Evolutionary conservation across 208 protist species (phyloP).

Genomic region (Wallacemonas sp.): DNA sequence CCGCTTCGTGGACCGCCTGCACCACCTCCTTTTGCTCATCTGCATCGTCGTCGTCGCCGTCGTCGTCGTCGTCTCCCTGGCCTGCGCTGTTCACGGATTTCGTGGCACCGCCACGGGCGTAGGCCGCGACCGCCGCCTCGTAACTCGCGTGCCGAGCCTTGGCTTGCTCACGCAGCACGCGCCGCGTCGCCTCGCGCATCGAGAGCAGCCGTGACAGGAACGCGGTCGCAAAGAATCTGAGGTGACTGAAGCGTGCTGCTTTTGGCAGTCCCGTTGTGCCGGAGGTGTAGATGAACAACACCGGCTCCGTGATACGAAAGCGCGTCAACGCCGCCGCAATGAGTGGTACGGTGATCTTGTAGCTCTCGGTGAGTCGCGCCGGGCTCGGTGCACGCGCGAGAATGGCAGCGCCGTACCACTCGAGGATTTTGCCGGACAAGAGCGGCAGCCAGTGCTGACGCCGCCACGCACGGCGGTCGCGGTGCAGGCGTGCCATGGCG

Average conservation of each 20-base stretch:
- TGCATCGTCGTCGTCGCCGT: not conserved
- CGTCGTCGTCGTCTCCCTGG: not conserved
- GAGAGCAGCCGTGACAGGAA: slow-evolving; percentile 43
- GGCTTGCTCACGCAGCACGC: slow-evolving; percentile 29
- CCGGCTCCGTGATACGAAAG: slow-evolving; percentile 44
- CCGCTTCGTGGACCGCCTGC: not conserved
- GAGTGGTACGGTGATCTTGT: not conserved
- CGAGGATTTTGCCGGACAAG: not conserved
- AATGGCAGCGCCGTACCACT: not conserved
- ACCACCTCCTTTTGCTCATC: not conserved
- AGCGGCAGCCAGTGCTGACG: not conserved
- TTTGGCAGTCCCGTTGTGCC: slow-evolving; percentile 89
- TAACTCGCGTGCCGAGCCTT: slow-evolving; percentile 1
- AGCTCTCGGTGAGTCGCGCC: not conserved
- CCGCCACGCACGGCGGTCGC: not conserved
- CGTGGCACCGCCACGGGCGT: too few relatives aligned
- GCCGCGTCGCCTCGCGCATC: slow-evolving; percentile 17
- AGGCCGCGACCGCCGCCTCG: not conserved
- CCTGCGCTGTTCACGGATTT: too few relatives aligned
- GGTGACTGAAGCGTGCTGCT: slow-evolving; percentile 69
- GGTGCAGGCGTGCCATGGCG: not conserved
- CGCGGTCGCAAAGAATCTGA: slow-evolving; percentile 59
- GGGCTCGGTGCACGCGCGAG: not conserved
- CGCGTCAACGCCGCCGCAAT: slow-evolving; percentile 21
- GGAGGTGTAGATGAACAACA: slow-evolving; percentile 85